These are phyloP conservation scores for Penicillium aurantiogriseum DNA, from an alignment of 2,329 filamentous ascomycete species.

Conservation along the genomic window DNA sequence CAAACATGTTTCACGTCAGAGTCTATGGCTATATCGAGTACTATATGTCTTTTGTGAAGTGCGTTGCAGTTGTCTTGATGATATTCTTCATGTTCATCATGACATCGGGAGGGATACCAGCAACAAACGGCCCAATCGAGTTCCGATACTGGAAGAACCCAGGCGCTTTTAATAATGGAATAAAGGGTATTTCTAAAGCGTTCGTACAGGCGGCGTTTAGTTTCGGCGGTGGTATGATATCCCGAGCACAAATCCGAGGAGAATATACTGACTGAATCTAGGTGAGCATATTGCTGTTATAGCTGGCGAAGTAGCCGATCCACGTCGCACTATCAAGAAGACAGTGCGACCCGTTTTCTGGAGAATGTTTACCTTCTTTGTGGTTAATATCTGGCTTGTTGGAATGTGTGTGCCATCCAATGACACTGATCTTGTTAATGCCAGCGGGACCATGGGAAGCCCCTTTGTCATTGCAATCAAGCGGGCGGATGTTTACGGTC, in stretches of 20 bases:
- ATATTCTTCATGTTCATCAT: constrained; percentile 39
- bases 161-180: constrained; percentile 32
- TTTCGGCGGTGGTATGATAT: constrained; percentile 28
- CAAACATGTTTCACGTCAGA: constrained; percentile 30
- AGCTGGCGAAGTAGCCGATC: constrained; percentile 33
- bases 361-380: constrained; percentile 38
- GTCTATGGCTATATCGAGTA: constrained; percentile 35
- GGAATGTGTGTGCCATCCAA: constrained; percentile 36
- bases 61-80: constrained; percentile 31
- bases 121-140: constrained; percentile 34
- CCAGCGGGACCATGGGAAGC: constrained; percentile 31
- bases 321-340: constrained; percentile 31
- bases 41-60: constrained; percentile 34
- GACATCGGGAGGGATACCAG: constrained; percentile 34
- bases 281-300: constrained; percentile 36
- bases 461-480: constrained; percentile 33
- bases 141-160: constrained; percentile 33
- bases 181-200: constrained; percentile 37
- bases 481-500: constrained; percentile 30
- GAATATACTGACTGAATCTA: constrained; percentile 3
- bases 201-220: constrained; percentile 38
- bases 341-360: constrained; percentile 35
- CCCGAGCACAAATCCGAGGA: too few relatives aligned
- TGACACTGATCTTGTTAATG: constrained; percentile 29
- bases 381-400: constrained; percentile 38